phyloP scores from a whole-genome alignment of 768 basidiomycete species.

The Lactarius tabidus region DNA sequence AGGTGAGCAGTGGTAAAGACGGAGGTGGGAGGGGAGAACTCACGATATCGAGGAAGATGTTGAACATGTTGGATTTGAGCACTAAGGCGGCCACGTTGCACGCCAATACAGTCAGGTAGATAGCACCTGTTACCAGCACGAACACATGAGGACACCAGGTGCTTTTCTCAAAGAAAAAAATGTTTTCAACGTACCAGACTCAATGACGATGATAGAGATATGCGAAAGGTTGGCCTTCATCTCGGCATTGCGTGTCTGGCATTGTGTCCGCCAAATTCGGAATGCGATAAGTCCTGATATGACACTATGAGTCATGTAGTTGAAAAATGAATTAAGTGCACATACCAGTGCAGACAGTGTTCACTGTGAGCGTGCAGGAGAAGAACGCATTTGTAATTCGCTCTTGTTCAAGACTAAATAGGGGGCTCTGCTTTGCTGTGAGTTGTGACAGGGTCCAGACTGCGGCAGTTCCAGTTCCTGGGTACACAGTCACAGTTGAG shows the following conservation, averaged over 20 bases:
- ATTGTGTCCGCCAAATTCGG: constrained; percentile 22
- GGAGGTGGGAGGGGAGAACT: too few species aligned
- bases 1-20: constrained; percentile 15
- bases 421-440: neutral
- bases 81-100: too few species aligned
- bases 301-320: too few species aligned
- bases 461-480: constrained; percentile 16
- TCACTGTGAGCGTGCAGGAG: constrained; percentile 21
- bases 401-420: constrained; percentile 17
- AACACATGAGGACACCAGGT: neutral
- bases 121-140: constrained; percentile 4
- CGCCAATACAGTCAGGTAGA: too few species aligned
- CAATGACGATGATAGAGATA: constrained; percentile 9
- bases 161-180: neutral
- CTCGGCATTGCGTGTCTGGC: constrained; percentile 21
- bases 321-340: neutral
- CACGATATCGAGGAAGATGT: too few species aligned
- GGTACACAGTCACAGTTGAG: neutral
- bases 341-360: constrained; percentile 19
- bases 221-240: constrained; percentile 18
- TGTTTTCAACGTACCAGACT: constrained; percentile 6
- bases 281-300: constrained; percentile 18
- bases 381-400: constrained; percentile 22
- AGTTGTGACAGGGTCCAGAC: constrained; percentile 14
- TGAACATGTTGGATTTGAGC: too few species aligned